phyloP scores from a whole-genome alignment of 2,329 filamentous ascomycete genomes.

The Zarea fungicola region DNA sequence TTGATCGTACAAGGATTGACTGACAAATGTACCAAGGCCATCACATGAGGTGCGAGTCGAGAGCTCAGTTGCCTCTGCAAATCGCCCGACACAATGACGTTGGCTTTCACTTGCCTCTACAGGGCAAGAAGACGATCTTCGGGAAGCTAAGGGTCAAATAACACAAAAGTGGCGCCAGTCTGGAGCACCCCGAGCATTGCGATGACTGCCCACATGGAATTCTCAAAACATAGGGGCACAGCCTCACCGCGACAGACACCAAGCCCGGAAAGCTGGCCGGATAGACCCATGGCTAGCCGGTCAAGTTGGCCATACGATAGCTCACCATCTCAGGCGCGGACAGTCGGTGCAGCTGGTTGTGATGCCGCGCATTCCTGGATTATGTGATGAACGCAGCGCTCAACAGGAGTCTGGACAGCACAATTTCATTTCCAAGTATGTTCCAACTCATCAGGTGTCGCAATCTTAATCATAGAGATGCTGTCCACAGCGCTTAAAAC shows the following conservation, averaged over 20 bases:
- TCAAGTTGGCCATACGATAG: background rate
- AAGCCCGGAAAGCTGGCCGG: background rate
- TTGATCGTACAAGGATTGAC: background rate
- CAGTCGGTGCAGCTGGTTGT: too few relatives aligned
- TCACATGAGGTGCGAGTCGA: background rate
- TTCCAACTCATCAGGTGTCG: too few relatives aligned
- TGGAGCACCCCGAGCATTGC: constrained; percentile 11
- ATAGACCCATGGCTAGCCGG: background rate
- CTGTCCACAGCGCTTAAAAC: too few relatives aligned
- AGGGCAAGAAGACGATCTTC: background rate
- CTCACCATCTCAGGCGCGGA: background rate
- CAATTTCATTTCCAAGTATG: too few relatives aligned
- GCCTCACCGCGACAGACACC: background rate
- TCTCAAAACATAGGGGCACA: constrained; percentile 12
- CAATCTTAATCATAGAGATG: too few relatives aligned
- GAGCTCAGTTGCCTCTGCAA: background rate
- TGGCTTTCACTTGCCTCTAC: background rate
- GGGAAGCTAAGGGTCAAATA: constrained; percentile 14
- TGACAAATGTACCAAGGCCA: background rate
- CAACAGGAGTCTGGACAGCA: too few relatives aligned
- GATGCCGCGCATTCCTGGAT: too few relatives aligned
- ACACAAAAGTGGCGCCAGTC: constrained; percentile 16
- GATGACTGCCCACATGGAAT: constrained; percentile 11
- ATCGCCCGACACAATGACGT: background rate
- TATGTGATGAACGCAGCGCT: too few relatives aligned